Base-by-base conservation (phyloP, 2,329 filamentous ascomycete species). In the Calonectria fujianensis region DNA sequence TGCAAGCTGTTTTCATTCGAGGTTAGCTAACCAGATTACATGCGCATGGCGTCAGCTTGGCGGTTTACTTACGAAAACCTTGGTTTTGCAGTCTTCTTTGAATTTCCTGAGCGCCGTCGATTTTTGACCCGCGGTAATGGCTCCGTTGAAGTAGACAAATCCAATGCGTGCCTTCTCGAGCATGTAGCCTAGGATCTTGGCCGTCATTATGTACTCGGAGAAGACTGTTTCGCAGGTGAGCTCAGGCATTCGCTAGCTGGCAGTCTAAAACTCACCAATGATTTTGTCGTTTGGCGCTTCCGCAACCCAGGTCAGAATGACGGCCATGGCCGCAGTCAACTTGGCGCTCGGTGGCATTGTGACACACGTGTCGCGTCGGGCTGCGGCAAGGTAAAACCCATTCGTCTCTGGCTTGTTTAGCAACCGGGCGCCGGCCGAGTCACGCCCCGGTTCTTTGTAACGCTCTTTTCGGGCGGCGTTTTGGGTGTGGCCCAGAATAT, bases 71-170 rank as follows among this genome's bases (percentile, higher is more conserved):
- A 87, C 87, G 69, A 89, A 31, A 2, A 88, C 75, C 48, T 83
- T 85, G 7, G 79, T 59, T 0, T 77, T 7, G 0, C 70, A 18
- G 0, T 78, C 65, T 0, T 77, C n/a, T 0, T 76, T 18, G 69
- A 87, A 87, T 0, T 20, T 69, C 0, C 74, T 18, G 0, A 86
- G 31, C 0, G 82, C 81, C 0, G 63, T 61, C 0, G 39, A 1
- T 29, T 81, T 84, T 11, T 78, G 70, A 0, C 13, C 18, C 0
- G 32, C 0, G 0, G 45, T 67, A 41, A 85, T 78, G 4, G 75
- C 75, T 0, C 86, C 83, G 11, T 81, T 83, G 27, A 83, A 85
- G 63, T 88, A 88, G 0, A 88, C 57, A 18, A 88, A 89, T 0
- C 69, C 5, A 1, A 86, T 82, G 0, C 75, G 74, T 13, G 83